Evolutionary conservation across 1,284 basidiomycete species (phyloP), one percentile per base, ranked within the genome.

Genomic region (Dichomitus squalens): DNA sequence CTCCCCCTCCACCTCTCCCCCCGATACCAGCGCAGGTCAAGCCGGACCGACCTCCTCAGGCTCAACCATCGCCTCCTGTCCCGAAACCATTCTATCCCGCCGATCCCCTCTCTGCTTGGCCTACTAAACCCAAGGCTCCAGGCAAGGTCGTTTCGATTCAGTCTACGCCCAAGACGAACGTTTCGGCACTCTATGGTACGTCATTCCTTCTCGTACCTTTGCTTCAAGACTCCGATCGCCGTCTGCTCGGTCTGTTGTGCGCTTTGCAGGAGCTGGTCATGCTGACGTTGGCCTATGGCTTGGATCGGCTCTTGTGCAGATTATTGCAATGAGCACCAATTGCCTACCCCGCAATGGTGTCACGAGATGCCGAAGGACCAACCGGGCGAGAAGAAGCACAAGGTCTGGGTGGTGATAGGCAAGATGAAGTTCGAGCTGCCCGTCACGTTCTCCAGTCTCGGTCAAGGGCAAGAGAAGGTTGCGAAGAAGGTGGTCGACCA

Each of bases 321-420:
- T 29, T 69, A 73, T 55, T 79, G 78, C 48, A 43, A 53, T 7
- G 63, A 43, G 11, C 58, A 64, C n/a, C 49, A 54, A 1, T 36
- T 68, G 14, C 60, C 64, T 3, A 46, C 38, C 4, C 78, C 79
- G 0, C 68, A 66, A 53, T 75, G 79, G 54, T 68, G 66, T 43
- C 64, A 74, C 27, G 65, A 66, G 53, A 58, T 65, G 18, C 55
- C 63, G 12, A 64, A 59, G n/a, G 43, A 52, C 4, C 41, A n/a
- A 6, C 23, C 18, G 44, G 66, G 63, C 43, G 56, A 58, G 25
- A 58, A 52, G 43, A 65, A 60, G 44, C 73, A 71, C 60, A 73
- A 72, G 36, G 75, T 77, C 6, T 81, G 79, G 78, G 69, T 80
- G 18, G 66, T 76, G 43, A 67, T 80, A 43, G 79, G 74, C 8